phyloP scores from a whole-genome alignment of 1,139 yeast genomes.

The Kodamaea sp. region DNA sequence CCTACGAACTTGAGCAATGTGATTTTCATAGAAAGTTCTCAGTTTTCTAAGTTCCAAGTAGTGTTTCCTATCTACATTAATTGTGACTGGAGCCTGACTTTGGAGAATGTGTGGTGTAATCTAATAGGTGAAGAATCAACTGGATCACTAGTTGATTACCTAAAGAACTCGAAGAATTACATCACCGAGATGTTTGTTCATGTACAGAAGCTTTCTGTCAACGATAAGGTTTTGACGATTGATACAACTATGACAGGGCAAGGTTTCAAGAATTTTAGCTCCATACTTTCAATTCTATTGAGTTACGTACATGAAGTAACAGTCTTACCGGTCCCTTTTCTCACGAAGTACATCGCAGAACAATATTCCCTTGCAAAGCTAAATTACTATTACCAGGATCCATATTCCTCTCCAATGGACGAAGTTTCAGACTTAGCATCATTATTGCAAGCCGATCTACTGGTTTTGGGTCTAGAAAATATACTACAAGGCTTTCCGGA shows the following conservation, averaged over 20 bases:
- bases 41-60: constrained; percentile 28
- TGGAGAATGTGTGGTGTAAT: constrained; percentile 51
- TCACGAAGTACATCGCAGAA: constrained; percentile 38
- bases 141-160: constrained; percentile 43
- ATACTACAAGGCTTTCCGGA: constrained; percentile 33
- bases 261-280: constrained; percentile 33
- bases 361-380: constrained; percentile 45
- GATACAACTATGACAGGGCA: constrained; percentile 46
- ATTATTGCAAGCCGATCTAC: constrained; percentile 34
- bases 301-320: constrained; percentile 19
- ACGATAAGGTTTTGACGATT: constrained; percentile 37
- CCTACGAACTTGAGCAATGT: constrained; percentile 5
- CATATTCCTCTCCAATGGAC: constrained; percentile 37
- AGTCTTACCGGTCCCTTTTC: constrained; percentile 1
- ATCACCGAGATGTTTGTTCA: constrained; percentile 40
- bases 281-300: constrained; percentile 31
- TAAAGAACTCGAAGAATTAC: constrained; percentile 24
- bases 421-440: constrained; percentile 44
- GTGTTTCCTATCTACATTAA: constrained; percentile 27
- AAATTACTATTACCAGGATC: constrained; percentile 42
- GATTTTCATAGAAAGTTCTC: constrained; percentile 6
- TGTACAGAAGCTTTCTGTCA: constrained; percentile 36
- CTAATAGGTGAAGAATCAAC: constrained; percentile 61
- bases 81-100: not conserved
- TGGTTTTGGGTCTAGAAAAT: constrained; percentile 30